Evolutionary conservation across 768 basidiomycete species (phyloP).

Genomic region (Gautieria morchelliformis): DNA sequence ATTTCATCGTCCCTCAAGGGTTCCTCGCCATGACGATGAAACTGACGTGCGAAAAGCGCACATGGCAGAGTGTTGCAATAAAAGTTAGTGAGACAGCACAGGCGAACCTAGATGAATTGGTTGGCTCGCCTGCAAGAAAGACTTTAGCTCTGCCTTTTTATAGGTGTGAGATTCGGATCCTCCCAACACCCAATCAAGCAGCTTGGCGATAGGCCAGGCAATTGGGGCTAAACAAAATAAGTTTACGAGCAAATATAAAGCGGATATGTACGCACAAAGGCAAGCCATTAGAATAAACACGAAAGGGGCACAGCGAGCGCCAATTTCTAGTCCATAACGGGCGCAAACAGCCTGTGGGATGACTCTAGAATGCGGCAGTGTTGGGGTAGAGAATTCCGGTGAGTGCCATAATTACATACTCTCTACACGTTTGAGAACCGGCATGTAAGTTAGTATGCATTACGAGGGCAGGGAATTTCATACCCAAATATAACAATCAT

Average conservation of each 20-base stretch:
- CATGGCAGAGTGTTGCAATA: not conserved
- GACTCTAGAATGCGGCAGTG: constrained; percentile 36
- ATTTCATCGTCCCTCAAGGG: constrained; percentile 74
- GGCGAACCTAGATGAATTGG: not conserved
- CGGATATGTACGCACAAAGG: constrained; percentile 25
- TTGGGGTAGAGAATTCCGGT: not conserved
- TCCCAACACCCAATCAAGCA: constrained; percentile 79
- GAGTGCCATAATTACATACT: constrained; percentile 17
- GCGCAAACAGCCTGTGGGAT: constrained; percentile 68
- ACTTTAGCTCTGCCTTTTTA: constrained; percentile 74
- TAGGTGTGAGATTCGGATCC: constrained; percentile 54
- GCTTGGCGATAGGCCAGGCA: constrained; percentile 58
- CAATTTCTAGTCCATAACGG: constrained; percentile 71
- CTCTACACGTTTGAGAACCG: constrained; percentile 19
- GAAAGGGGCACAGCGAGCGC: constrained; percentile 67
- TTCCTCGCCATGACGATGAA: constrained; percentile 70
- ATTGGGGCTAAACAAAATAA: constrained; percentile 45
- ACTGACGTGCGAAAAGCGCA: constrained; percentile 28
- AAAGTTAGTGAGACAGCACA: too few species aligned
- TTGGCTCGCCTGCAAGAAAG: constrained; percentile 42
- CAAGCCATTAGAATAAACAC: constrained; percentile 68
- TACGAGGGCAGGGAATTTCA: constrained; percentile 21
- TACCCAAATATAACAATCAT: constrained; percentile 82
- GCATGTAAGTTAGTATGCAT: constrained; percentile 32
- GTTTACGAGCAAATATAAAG: not conserved